Base-by-base conservation (phyloP, 768 basidiomycete genomes). In the Russula virescens region DNA sequence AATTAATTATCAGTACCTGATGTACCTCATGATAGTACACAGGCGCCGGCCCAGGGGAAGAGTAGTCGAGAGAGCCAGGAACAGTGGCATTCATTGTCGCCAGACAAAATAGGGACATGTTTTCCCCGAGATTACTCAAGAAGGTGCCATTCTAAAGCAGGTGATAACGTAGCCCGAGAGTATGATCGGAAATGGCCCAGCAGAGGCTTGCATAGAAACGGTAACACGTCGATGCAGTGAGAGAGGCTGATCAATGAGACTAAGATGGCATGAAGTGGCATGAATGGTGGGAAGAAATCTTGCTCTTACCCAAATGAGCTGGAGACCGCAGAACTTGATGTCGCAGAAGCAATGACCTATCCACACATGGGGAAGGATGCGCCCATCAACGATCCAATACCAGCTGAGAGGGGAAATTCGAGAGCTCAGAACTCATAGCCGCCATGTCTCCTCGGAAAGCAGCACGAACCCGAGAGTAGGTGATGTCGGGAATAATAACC, bases 141-240 rank as follows among this genome's bases (percentile, higher is more conserved):
- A 51, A 38, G 38, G 49, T 23, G 81, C 77, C 61, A 79, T 62
- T 14, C 38, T 78, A 79, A 31, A 80, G 70, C 10, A 11, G 2
- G 38, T 38, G 38, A 14, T 38, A 0, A 71, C 65, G 64, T 75
- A 82, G 0, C 76, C 74, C 23, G 79, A 38, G 38, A 76, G 74
- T 57, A 81, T 76, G 2, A 76, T 69, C 0, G 80, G 80, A 63
- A 78, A 83, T 5, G 81, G 81, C 8, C 74, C 72, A 9, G 77
- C 74, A 26, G 76, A 71, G n/a, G 74, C 74, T 57, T 77, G 74
- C 23, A 81, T 71, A 10, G 69, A 55, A 57, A 75, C 76, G 5
- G 65, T 72, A 19, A 73, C 64, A 3, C 74, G 57, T 64, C 76
- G 75, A 31, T 69, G 62, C 3, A 70, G 23, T 6, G 73, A 43